Evolutionary conservation across 1,139 yeast species (phyloP), one percentile per base, ranked within the genome.

Genomic region (Yamadazyma triangularis): DNA sequence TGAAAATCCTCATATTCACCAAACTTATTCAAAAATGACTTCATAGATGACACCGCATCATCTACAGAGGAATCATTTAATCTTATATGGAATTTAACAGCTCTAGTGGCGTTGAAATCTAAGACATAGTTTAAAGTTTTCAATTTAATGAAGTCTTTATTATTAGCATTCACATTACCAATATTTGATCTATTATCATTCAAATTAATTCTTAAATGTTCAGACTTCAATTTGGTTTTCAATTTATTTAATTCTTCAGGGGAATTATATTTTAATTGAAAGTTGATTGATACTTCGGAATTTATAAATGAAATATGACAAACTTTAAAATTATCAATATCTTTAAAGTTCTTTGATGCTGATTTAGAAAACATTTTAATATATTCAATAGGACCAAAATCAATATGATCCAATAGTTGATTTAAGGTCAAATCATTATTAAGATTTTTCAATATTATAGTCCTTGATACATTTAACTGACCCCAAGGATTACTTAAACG

Each of bases 381-480:
- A 42, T 58, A 60, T 44, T 68, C 73, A 23, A 68, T 64, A 3
- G 74, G 73, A 3, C 73, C 74, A 38, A 47, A 53, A 33, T 65
- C 69, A 25, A 68, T 51, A 14, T 50, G 45, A 36, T 61, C 48
- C 27, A 68, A 48, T 16, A 68, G 47, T 18, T 62, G 58, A 28
- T 50, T 45, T 26, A 67, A 43, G 1, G 58, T 29, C 22, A 65
- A 40, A 15, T 50, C 51, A 14, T 49, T 44, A 28, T 47, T 41
- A 27, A 68, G 44, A 38, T 65, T 56, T 31, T 49, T 55, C 26
- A 68, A 42, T 8, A 64, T 48, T 6, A 67, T 54, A 1, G 73
- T 67, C 28, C 74, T 48, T 11, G 71, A 60, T 24, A 62, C 41
- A 35, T 60, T 58, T 27, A 62, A 44, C 38, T 56, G 63, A 39